A percentile compares a stretch with the other conserved stretches of the same genome.
Conservation (phyloP, 305 asterid genomes). For the Withania somnifera region DNA sequence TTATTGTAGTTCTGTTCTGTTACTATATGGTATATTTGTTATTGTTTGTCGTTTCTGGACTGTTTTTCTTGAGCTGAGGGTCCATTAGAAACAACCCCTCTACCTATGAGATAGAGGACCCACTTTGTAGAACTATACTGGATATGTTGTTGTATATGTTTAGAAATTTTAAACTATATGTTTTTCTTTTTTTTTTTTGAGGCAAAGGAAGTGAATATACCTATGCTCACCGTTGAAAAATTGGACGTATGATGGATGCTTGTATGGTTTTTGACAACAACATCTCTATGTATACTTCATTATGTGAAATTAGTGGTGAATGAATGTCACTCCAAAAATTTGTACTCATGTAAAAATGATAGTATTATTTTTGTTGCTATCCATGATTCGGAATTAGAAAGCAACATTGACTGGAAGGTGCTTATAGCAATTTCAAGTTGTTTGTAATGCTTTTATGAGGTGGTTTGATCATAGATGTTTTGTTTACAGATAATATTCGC, state of each 20-base stretch:
- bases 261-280: not conserved
- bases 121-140: no score
- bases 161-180: not conserved
- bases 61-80: no score
- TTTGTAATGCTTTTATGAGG: not conserved
- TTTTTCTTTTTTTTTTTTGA: not conserved
- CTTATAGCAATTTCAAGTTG: not conserved
- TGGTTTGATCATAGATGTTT: not conserved
- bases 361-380: not conserved
- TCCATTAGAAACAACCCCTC: no score
- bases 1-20: no score
- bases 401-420: not conserved
- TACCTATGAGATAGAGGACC: no score
- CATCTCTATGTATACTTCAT: not conserved
- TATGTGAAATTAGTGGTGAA: not conserved
- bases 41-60: no score
- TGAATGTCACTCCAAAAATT: not conserved
- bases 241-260: not conserved
- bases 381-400: not conserved
- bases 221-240: not conserved
- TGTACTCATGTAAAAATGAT: not conserved
- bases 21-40: no score
- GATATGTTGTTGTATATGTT: no score
- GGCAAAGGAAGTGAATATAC: not conserved
- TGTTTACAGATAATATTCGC: not conserved